A percentile compares a stretch with the other conserved stretches of the same genome.
These are phyloP conservation scores for Salisapilia sapeloensis DNA, from an alignment of 352 stramenopile species.

Conservation along the genomic window DNA sequence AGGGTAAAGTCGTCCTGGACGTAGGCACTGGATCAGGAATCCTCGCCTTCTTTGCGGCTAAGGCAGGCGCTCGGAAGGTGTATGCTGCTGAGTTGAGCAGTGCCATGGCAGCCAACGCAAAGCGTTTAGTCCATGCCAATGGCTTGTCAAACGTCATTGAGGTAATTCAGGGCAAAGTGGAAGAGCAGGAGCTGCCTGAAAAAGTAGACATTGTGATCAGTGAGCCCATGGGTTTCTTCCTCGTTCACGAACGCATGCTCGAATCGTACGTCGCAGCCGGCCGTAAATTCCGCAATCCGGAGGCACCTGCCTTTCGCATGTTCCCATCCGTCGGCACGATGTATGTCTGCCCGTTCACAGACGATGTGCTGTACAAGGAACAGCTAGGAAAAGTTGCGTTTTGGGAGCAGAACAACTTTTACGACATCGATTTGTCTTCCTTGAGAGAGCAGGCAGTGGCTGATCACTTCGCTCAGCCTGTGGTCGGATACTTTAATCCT, in stretches of 20 bases:
- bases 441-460: conserved; percentile 90
- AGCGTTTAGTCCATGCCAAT: conserved; percentile 89
- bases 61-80: conserved; percentile 92
- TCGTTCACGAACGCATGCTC: conserved; percentile 98
- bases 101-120: conserved; percentile 95
- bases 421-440: conserved; percentile 91
- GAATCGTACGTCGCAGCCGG: conserved; percentile 93
- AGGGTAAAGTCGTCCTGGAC: conserved; percentile 97
- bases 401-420: conserved; percentile 93
- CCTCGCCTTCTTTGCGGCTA: conserved; percentile 95
- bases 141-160: conserved; percentile 90
- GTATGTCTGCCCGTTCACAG: conserved; percentile 90
- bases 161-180: conserved; percentile 95
- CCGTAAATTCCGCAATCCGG: conserved; percentile 88
- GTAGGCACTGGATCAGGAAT: conserved; percentile 99
- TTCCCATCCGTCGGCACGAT: conserved; percentile 96
- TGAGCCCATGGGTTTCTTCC: conserved; percentile 99
- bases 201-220: conserved; percentile 98
- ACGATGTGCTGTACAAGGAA: conserved; percentile 89
- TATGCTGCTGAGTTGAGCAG: conserved; percentile 94
- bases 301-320: conserved; percentile 69
- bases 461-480: conserved; percentile 94
- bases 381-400: conserved; percentile 87
- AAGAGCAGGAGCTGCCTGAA: conserved; percentile 92
- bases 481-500: conserved; percentile 87